Conservation (phyloP, 1,284 basidiomycete species). For the Heterobasidion occidentale region DNA sequence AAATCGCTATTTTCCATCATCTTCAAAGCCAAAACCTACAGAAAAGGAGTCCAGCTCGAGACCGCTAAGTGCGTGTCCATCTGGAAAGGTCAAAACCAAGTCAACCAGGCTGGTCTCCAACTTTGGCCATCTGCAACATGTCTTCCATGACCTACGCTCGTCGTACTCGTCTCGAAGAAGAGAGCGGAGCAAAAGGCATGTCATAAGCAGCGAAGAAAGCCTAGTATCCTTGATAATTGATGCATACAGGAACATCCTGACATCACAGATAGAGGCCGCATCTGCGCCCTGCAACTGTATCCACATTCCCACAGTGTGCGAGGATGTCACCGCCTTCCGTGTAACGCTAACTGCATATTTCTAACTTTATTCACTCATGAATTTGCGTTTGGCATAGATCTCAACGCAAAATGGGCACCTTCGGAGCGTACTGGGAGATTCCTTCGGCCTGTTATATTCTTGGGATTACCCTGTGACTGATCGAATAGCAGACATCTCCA, state of each 20-base stretch:
- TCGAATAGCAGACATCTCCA: neutral
- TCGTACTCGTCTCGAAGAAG: neutral
- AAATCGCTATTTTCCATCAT: constrained; percentile 48
- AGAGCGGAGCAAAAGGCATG: neutral
- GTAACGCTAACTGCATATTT: neutral
- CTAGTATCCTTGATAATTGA: neutral
- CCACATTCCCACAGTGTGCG: neutral
- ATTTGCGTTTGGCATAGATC: neutral
- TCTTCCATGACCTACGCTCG: neutral
- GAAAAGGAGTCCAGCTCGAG: neutral
- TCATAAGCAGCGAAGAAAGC: neutral
- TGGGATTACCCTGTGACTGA: neutral
- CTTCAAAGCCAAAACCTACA: constrained; percentile 28
- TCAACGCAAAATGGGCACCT: neutral
- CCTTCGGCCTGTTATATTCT: neutral
- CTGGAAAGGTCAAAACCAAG: neutral
- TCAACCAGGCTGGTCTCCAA: neutral
- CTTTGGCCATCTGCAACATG: neutral
- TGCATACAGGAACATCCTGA: neutral
- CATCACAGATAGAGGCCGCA: neutral
- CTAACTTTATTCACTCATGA: neutral
- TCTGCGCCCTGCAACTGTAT: neutral
- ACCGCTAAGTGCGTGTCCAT: neutral
- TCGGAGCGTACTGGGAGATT: neutral
- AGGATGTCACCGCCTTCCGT: neutral